A percentile compares a stretch with the other conserved stretches of the same genome.
These are phyloP conservation scores for Xylaria venustula DNA, from an alignment of 495 filamentous ascomycete genomes.

Conservation along the genomic window DNA sequence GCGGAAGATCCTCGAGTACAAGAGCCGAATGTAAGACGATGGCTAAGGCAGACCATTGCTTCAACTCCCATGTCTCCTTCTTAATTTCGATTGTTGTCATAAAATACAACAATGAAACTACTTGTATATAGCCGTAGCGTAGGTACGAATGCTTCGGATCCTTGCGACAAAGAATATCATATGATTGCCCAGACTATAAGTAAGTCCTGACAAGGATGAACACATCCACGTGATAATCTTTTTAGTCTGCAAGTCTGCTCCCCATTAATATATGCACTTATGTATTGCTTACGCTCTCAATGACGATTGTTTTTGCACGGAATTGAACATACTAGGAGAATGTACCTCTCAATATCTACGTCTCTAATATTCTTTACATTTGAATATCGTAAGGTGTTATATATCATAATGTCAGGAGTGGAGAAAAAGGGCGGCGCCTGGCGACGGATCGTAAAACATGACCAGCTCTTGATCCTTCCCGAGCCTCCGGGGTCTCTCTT, in stretches of 20 bases:
- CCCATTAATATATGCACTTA: not conserved
- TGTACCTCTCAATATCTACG: slow-evolving; percentile 94
- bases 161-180: too few species aligned
- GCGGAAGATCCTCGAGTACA: slow-evolving; percentile 86
- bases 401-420: slow-evolving; percentile 88
- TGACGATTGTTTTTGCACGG: slow-evolving; percentile 92
- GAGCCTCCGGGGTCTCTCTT: slow-evolving; percentile 87
- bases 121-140: too few species aligned
- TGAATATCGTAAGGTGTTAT: slow-evolving; percentile 78
- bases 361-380: slow-evolving; percentile 86
- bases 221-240: slow-evolving; percentile 95
- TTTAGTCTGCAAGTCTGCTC: not conserved
- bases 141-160: too few species aligned
- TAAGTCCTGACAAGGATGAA: too few species aligned
- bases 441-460: slow-evolving; percentile 90
- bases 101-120: too few species aligned
- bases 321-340: slow-evolving; percentile 94
- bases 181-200: too few species aligned
- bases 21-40: slow-evolving; percentile 74
- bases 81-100: too few species aligned
- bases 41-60: slow-evolving; percentile 98
- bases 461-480: slow-evolving; percentile 95
- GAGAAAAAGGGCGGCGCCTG: slow-evolving; percentile 91
- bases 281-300: slow-evolving; percentile 53
- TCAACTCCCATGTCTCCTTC: slow-evolving; percentile 82